These are phyloP conservation scores for Lobulomyces angularis DNA, from an alignment of 192 early-diverging fungal species.

Conservation along the genomic window DNA sequence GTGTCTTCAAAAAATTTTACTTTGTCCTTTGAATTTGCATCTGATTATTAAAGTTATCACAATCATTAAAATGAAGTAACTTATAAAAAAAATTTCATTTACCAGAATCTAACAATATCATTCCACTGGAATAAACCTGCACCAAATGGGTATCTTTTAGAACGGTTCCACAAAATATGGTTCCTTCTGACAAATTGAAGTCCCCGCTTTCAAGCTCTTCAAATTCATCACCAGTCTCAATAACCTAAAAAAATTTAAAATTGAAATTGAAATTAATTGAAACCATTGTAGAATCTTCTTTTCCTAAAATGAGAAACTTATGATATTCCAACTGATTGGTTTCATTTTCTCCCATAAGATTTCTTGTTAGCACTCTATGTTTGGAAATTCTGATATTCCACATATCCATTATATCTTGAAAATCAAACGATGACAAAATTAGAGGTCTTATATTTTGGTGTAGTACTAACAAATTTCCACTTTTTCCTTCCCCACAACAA, in stretches of 20 bases:
- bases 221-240: constrained; percentile 72
- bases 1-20: too few species aligned
- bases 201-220: constrained; percentile 59
- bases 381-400: constrained; percentile 58
- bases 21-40: too few species aligned
- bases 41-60: too few species aligned
- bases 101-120: constrained; percentile 60
- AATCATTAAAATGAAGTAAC: too few species aligned
- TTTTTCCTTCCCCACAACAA: constrained; percentile 40
- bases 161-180: constrained; percentile 62
- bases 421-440: constrained; percentile 38
- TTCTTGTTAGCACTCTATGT: too few species aligned
- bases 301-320: constrained; percentile 10
- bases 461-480: constrained; percentile 46
- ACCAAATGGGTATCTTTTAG: constrained; percentile 61
- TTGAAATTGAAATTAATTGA: not conserved
- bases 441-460: constrained; percentile 49
- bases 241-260: constrained; percentile 36
- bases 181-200: constrained; percentile 64
- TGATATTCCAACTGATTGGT: constrained; percentile 15
- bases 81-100: constrained; percentile 5
- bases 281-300: too few species aligned
- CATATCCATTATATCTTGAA: constrained; percentile 41
- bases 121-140: constrained; percentile 67
- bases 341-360: not conserved